Conservation (phyloP, 805 yeast genomes). For the Candida namnaoensis region DNA sequence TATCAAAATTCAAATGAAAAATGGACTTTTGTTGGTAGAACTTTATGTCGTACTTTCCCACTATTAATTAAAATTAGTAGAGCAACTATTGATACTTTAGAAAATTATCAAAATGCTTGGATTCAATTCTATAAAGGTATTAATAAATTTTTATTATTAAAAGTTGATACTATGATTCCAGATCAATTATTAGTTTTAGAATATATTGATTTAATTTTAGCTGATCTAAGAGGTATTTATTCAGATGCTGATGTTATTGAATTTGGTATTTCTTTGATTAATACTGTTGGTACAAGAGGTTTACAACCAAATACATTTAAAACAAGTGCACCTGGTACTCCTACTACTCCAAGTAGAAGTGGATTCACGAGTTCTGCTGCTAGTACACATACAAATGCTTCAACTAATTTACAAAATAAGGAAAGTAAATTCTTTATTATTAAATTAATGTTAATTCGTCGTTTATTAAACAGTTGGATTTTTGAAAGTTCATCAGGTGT, state of each 20-base stretch:
- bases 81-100: slow-evolving; percentile 10
- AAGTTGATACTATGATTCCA: slow-evolving; percentile 36
- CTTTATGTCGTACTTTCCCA: slow-evolving; percentile 51
- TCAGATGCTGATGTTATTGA: slow-evolving; percentile 30
- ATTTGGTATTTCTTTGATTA: slow-evolving; percentile 36
- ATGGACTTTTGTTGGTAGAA: slow-evolving; percentile 59
- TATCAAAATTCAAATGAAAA: slow-evolving; percentile 40
- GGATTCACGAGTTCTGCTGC: slow-evolving; percentile 9
- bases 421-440: slow-evolving; percentile 47
- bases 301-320: slow-evolving; percentile 32
- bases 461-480: slow-evolving; percentile 33
- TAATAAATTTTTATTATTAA: slow-evolving; percentile 35
- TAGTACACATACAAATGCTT: slow-evolving; percentile 6
- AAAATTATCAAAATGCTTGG: slow-evolving; percentile 19
- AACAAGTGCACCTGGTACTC: slow-evolving; percentile 1
- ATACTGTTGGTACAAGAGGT: slow-evolving; percentile 49
- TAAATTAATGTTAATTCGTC: slow-evolving; percentile 53
- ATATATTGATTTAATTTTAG: slow-evolving; percentile 46
- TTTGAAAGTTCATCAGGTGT: slow-evolving; percentile 18
- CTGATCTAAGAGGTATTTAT: slow-evolving; percentile 29
- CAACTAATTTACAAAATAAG: slow-evolving; percentile 4
- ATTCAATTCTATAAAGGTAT: slow-evolving; percentile 22
- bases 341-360: slow-evolving; percentile 3
- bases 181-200: slow-evolving; percentile 63
- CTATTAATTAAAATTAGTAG: slow-evolving; percentile 37